A percentile compares a stretch with the other conserved stretches of the same genome.
Conservation (phyloP, 805 yeast genomes). For the Cyberlindnera saturnus region DNA sequence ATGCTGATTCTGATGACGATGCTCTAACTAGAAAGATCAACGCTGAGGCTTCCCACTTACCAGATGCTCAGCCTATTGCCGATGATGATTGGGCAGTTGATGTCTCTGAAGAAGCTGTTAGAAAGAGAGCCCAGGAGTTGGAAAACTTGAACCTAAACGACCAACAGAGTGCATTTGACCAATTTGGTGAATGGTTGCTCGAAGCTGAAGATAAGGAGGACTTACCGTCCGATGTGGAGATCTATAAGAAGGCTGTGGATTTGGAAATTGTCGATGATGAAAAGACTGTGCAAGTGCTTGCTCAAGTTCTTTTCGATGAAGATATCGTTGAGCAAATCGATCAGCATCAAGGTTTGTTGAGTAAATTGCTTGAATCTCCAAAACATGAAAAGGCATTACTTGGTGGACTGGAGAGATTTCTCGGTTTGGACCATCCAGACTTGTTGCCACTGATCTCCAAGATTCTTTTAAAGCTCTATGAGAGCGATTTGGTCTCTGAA, state of each 20-base stretch:
- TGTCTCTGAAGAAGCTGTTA: constrained; percentile 92
- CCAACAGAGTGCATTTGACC: constrained; percentile 48
- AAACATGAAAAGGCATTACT: constrained; percentile 82
- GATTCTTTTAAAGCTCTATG: constrained; percentile 74
- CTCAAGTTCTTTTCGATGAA: constrained; percentile 82
- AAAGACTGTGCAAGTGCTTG: constrained; percentile 83
- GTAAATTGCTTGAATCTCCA: constrained; percentile 61
- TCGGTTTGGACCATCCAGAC: constrained; percentile 75
- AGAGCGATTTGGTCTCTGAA: constrained; percentile 78
- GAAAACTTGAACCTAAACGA: constrained; percentile 51
- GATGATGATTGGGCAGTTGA: constrained; percentile 98
- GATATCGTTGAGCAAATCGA: constrained; percentile 66
- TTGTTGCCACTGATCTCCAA: constrained; percentile 73
- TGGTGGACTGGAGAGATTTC: constrained; percentile 92
- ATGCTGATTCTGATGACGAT: constrained; percentile 60
- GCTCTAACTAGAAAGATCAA: constrained; percentile 71
- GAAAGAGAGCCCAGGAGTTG: constrained; percentile 82
- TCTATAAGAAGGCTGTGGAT: constrained; percentile 83
- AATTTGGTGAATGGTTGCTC: constrained; percentile 87
- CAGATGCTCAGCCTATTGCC: constrained; percentile 56
- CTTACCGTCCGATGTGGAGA: constrained; percentile 80
- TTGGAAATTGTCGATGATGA: constrained; percentile 65
- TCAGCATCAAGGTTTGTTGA: constrained; percentile 76
- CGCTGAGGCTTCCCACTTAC: constrained; percentile 73
- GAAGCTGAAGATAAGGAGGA: constrained; percentile 46